Base-by-base conservation (phyloP, 306 rosid species). In the Inga leiocalycina region DNA sequence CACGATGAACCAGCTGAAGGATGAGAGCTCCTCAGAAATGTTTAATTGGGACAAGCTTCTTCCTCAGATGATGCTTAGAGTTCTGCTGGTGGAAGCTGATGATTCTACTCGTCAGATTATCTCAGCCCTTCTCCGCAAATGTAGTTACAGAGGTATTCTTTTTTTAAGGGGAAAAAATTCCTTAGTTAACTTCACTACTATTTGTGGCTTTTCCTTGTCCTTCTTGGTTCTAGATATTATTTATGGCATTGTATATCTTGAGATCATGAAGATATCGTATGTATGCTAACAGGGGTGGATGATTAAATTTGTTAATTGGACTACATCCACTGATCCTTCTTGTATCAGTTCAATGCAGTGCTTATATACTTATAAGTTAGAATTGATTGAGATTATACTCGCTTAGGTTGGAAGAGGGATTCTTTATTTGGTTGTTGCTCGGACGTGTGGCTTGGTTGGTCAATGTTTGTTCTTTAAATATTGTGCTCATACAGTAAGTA, bases 41-140 rank as follows among this genome's bases (percentile, higher is more conserved):
- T 86, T 89, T 52, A 67, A 75, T 39, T 85, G 85, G 85, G 88
- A 74, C 51, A 83, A 34, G 72, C 44, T 82, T 87, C 78, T 89
- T 9, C 90, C 85, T 9, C 75, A 62, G n/a, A 74, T 56, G 67
- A 76, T 74, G 64, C 79, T 85, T 5, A 81, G 86, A 66, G 87
- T 88, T 78, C 80, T 90, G 19, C 81, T 86, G 24, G 89, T 90
- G 48, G 91, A 90, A 85, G 79, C 91, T 27, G 93, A 88, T 80
- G 87, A 88, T 52, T 86, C 93, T 20, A 88, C 93, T 59, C 89
- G 90, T 15, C 90, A 84, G 84, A 90, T 90, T 64, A 83, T 90
- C 10, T 35, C 93, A 6, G 90, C 90, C 10, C 91, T 88, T 81
- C 93, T 90, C 65, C 91, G 90, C 2, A 90, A 84, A 83, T 88